phyloP scores from a whole-genome alignment of 306 rosid species.

The Trifolium repens region DNA sequence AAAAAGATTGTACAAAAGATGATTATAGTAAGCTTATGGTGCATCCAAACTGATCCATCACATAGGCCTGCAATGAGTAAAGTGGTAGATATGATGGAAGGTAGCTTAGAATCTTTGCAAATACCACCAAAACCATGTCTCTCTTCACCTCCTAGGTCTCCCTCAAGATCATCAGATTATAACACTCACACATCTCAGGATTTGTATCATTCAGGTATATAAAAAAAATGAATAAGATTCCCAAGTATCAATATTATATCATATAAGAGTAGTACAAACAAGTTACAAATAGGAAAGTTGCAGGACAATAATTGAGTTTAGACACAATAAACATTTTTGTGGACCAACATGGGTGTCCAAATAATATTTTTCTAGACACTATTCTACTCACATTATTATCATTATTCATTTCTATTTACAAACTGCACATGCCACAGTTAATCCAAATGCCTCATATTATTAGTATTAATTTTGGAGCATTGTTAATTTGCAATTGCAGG shows the following conservation, averaged over 20 bases:
- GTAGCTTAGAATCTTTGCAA: constrained; percentile 34
- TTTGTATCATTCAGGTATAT: not conserved
- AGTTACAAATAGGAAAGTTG: not conserved
- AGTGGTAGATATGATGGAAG: constrained; percentile 53
- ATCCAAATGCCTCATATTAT: not conserved
- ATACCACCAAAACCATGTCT: constrained; percentile 49
- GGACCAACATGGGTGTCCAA: not conserved
- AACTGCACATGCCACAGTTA: not conserved
- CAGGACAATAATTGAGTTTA: constrained; percentile 4
- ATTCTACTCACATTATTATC: not conserved
- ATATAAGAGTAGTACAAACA: not conserved
- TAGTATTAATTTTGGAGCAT: not conserved
- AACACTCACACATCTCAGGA: not conserved
- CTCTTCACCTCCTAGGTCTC: constrained; percentile 37
- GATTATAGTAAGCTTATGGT: constrained; percentile 49
- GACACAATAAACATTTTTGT: not conserved
- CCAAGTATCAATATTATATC: not conserved
- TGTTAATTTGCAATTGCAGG: not conserved
- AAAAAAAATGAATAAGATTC: not conserved
- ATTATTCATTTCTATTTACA: not conserved
- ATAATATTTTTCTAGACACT: not conserved
- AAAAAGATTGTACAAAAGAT: constrained; percentile 40
- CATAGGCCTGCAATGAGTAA: constrained; percentile 42
- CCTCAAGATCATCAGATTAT: constrained; percentile 2
- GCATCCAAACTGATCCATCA: constrained; percentile 47